Evolutionary conservation across 805 yeast species (phyloP).

Genomic region (Metschnikowia kofuensis): DNA sequence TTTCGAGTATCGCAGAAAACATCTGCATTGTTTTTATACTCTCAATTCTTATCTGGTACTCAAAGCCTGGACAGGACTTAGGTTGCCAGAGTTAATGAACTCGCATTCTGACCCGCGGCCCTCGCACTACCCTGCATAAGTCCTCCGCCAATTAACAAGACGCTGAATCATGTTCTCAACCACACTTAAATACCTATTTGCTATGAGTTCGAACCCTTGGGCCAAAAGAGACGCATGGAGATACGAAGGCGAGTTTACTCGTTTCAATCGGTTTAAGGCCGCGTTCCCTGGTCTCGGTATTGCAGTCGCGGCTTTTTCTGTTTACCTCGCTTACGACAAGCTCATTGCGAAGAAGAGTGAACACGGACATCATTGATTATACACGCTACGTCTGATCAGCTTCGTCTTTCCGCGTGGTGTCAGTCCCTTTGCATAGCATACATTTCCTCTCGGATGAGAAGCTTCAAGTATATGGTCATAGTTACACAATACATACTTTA

Average conservation of each 20-base stretch:
- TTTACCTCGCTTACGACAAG: constrained; percentile 62
- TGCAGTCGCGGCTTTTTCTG: constrained; percentile 72
- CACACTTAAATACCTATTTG: not conserved
- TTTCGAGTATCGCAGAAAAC: too few relatives aligned
- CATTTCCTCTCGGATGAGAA: not conserved
- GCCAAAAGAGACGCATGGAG: constrained; percentile 83
- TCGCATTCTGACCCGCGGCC: not conserved
- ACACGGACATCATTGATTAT: constrained; percentile 21
- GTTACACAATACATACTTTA: not conserved
- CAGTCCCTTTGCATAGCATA: too few relatives aligned
- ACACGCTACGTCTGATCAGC: not conserved
- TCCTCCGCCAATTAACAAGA: constrained; percentile 18
- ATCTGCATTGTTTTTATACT: too few relatives aligned
- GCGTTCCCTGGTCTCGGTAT: constrained; percentile 80
- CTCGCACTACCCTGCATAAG: constrained; percentile 14
- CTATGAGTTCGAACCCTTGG: constrained; percentile 27
- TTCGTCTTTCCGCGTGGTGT: not conserved
- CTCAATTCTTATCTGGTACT: too few relatives aligned
- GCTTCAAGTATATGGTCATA: not conserved
- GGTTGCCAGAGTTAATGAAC: not conserved
- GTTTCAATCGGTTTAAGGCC: constrained; percentile 63
- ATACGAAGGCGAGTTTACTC: constrained; percentile 76
- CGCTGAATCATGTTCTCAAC: constrained; percentile 4
- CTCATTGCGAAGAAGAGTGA: constrained; percentile 37
- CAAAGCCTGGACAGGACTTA: too few relatives aligned